Conservation (phyloP, 2,329 filamentous ascomycete genomes). For the Phaeoacremonium minimum region DNA sequence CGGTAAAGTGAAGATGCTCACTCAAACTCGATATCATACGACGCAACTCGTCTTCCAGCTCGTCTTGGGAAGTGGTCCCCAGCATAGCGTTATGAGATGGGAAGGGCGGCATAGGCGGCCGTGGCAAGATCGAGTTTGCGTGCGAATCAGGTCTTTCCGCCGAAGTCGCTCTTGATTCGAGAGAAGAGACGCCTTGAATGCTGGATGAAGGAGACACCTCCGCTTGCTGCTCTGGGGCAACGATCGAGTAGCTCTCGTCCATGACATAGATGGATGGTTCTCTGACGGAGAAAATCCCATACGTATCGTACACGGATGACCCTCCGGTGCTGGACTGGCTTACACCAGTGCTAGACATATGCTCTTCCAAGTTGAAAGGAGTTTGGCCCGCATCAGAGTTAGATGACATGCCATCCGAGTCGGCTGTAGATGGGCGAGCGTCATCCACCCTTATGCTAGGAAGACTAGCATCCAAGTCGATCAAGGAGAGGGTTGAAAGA, state of each 20-base stretch:
- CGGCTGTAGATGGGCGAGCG: slow-evolving; percentile 53
- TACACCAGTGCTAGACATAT: slow-evolving; percentile 42
- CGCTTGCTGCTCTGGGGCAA: slow-evolving; percentile 5
- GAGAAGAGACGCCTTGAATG: slow-evolving; percentile 7
- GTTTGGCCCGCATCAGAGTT: slow-evolving; percentile 52
- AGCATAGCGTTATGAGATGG: slow-evolving; percentile 46
- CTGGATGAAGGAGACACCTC: slow-evolving; percentile 6
- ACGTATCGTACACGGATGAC: too few species aligned
- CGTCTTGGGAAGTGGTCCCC: slow-evolving; percentile 21
- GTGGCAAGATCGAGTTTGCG: slow-evolving; percentile 32
- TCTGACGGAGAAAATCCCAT: too few species aligned
- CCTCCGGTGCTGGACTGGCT: slow-evolving; percentile 31
- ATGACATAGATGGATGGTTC: slow-evolving; percentile 19
- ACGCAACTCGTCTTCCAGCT: slow-evolving; percentile 25
- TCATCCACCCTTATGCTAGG: slow-evolving; percentile 42
- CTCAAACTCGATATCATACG: slow-evolving; percentile 25
- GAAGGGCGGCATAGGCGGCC: slow-evolving; percentile 39
- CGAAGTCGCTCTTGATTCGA: slow-evolving; percentile 9
- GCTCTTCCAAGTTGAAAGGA: slow-evolving; percentile 60
- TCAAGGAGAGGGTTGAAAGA: slow-evolving; percentile 27
- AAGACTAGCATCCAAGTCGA: slow-evolving; percentile 28
- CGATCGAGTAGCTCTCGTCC: slow-evolving; percentile 6
- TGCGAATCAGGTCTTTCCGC: slow-evolving; percentile 10
- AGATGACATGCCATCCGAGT: slow-evolving; percentile 54
- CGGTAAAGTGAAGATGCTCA: slow-evolving; percentile 25